Percentiles rank a stretch among this genome's conserved stretches.
Evolutionary conservation across 306 rosid species (phyloP).

Genomic region (Quercus glauca): DNA sequence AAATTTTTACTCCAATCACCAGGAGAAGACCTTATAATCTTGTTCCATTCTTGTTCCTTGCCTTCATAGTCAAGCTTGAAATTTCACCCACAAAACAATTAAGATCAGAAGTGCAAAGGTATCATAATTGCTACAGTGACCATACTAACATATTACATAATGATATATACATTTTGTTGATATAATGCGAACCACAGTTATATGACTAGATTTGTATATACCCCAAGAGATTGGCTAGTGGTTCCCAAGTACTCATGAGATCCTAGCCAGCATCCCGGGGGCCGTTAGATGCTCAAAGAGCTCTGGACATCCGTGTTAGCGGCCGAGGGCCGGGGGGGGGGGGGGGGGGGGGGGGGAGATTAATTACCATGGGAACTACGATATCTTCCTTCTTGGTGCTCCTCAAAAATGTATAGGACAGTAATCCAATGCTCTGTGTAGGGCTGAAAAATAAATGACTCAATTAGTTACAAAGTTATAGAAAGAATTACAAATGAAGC

Average conservation of each 20-base stretch:
- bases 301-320: too few relatives aligned
- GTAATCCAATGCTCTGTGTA: slow-evolving; percentile 89
- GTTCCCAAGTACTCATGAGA: too few relatives aligned
- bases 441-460: slow-evolving; percentile 44
- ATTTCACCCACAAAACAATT: slow-evolving; percentile 26
- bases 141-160: not conserved
- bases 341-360: not conserved
- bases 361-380: slow-evolving; percentile 92
- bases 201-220: not conserved
- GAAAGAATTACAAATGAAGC: not conserved
- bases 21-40: slow-evolving; percentile 55
- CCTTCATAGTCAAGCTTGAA: slow-evolving; percentile 80
- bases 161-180: not conserved
- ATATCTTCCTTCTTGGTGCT: slow-evolving; percentile 94
- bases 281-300: too few relatives aligned
- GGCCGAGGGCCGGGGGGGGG: too few relatives aligned
- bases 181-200: not conserved
- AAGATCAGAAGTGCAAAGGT: slow-evolving; percentile 29
- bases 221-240: too few relatives aligned
- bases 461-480: slow-evolving; percentile 34
- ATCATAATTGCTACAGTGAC: not conserved
- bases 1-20: slow-evolving; percentile 72
- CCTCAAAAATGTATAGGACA: slow-evolving; percentile 94
- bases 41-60: slow-evolving; percentile 54
- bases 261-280: too few relatives aligned